Conservation (phyloP, 495 filamentous ascomycete genomes). For the Hapsidospora chrysogenum region DNA sequence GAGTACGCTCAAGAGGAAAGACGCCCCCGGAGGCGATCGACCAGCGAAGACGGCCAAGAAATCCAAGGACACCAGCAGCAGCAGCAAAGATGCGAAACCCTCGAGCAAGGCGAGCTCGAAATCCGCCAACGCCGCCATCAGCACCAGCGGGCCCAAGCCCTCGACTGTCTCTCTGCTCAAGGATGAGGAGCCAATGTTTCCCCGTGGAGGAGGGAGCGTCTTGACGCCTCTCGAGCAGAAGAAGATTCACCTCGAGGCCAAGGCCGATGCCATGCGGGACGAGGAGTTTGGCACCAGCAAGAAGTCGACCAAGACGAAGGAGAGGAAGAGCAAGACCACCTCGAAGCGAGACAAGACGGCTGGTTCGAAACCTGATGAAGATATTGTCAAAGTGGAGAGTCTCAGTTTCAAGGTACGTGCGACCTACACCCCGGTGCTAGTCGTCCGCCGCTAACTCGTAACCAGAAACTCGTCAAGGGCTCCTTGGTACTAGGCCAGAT, state of each 20-base stretch:
- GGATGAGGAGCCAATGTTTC: conserved; percentile 78
- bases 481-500: conserved; percentile 78
- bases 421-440: not conserved
- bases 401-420: conserved; percentile 69
- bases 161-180: conserved; percentile 22
- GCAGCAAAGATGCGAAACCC: conserved; percentile 3
- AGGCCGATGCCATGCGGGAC: conserved; percentile 85
- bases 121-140: conserved; percentile 7
- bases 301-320: conserved; percentile 27
- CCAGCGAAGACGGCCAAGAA: conserved; percentile 18
- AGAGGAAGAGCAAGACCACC: conserved; percentile 31
- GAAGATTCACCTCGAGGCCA: conserved; percentile 89
- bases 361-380: conserved; percentile 21
- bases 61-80: conserved; percentile 7
- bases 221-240: conserved; percentile 89
- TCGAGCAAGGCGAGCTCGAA: conserved; percentile 4
- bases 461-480: conserved; percentile 64
- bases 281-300: conserved; percentile 37
- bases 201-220: conserved; percentile 79
- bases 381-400: conserved; percentile 59
- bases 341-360: conserved; percentile 39
- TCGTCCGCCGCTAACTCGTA: too few species aligned
- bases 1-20: conserved; percentile 30
- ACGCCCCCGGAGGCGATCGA: conserved; percentile 22
- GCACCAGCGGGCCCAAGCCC: conserved; percentile 10